A percentile compares a stretch with the other conserved stretches of the same genome.
Evolutionary conservation across 176 grass and related monocot genomes (phyloP).

Genomic region (Rhipidocladum racemiflorum): DNA sequence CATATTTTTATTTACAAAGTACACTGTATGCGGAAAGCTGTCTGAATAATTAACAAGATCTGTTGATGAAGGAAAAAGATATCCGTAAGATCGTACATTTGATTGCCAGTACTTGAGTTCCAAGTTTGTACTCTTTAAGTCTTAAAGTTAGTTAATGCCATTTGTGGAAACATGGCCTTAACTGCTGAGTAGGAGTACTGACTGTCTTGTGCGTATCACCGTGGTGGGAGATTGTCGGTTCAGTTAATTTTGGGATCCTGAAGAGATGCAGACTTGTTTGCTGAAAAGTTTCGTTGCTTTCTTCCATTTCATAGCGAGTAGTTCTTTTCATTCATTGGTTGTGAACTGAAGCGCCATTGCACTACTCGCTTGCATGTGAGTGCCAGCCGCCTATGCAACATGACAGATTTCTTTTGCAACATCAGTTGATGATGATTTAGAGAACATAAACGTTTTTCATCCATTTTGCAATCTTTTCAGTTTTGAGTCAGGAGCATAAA

Average conservation of each 20-base stretch:
- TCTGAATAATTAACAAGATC: constrained; percentile 20
- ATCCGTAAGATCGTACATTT: not conserved
- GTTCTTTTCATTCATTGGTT: not conserved
- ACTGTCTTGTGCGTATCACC: not conserved
- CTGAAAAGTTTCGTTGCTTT: not conserved
- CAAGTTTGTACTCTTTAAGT: not conserved
- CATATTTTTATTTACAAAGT: not conserved
- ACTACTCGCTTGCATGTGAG: not conserved
- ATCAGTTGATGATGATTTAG: not conserved
- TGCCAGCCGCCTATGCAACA: not conserved
- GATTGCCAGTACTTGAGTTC: not conserved
- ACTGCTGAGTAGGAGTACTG: not conserved
- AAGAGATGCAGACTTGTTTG: not conserved
- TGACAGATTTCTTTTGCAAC: not conserved
- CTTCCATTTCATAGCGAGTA: not conserved
- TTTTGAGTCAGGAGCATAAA: not conserved
- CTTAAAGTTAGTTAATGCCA: constrained; percentile 4
- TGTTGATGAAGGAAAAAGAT: not conserved
- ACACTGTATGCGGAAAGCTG: not conserved
- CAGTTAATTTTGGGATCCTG: not conserved
- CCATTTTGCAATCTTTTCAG: not conserved
- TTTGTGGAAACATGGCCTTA: not conserved
- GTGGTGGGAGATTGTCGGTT: not conserved
- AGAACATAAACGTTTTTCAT: not conserved
- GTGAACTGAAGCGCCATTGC: not conserved